A percentile compares a stretch with the other conserved stretches of the same genome.
These are phyloP conservation scores for Salix udensis DNA, from an alignment of 345 rosid species.

Conservation along the genomic window DNA sequence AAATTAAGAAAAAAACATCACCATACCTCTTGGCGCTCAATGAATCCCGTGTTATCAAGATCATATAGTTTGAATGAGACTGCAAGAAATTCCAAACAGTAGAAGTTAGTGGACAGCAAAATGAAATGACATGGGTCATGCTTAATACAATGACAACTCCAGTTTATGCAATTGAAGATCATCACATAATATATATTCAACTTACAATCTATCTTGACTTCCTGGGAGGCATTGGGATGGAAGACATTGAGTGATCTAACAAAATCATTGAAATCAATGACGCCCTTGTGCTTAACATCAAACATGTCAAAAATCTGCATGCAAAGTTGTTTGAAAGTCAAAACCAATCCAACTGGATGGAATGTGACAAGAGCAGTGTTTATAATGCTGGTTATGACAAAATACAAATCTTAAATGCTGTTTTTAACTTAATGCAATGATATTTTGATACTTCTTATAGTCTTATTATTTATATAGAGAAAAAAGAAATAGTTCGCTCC, in stretches of 20 bases:
- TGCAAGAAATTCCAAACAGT: conserved; percentile 35
- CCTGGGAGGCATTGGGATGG: conserved; percentile 79
- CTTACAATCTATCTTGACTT: conserved; percentile 90
- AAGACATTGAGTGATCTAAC: conserved; percentile 84
- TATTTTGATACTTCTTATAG: neutral
- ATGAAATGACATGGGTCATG: neutral
- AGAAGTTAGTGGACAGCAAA: neutral
- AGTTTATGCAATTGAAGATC: neutral
- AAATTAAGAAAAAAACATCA: neutral
- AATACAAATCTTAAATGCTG: neutral
- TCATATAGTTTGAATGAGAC: conserved; percentile 95
- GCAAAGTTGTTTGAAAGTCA: conserved; percentile 4
- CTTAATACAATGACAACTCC: neutral
- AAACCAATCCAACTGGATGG: neutral
- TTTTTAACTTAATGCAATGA: neutral
- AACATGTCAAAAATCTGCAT: conserved; percentile 90
- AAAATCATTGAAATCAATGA: conserved; percentile 92
- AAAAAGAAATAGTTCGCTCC: neutral
- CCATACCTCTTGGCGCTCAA: conserved; percentile 91
- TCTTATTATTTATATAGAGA: neutral
- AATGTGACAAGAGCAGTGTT: neutral
- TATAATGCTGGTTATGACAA: neutral
- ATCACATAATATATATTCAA: neutral
- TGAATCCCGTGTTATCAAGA: conserved; percentile 81
- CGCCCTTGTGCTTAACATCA: conserved; percentile 86